A percentile compares a stretch with the other conserved stretches of the same genome.
These are phyloP conservation scores for Pseudohyphozyma bogoriensis DNA, from an alignment of 768 basidiomycete genomes.

Conservation along the genomic window DNA sequence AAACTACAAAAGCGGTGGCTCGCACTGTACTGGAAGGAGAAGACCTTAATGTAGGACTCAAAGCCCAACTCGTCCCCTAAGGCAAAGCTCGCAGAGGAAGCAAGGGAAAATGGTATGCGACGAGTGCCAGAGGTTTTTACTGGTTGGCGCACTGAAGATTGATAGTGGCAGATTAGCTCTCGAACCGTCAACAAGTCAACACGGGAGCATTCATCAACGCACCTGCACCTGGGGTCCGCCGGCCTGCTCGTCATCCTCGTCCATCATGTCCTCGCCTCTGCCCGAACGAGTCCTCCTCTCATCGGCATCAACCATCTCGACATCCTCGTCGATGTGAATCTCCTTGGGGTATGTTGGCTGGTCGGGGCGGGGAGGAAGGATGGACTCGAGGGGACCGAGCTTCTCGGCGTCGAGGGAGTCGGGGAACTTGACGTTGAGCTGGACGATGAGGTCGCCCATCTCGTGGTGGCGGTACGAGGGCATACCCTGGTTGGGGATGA, in stretches of 20 bases:
- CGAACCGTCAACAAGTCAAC: too few species aligned
- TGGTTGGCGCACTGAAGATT: too few species aligned
- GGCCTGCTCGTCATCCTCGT: conserved; percentile 64
- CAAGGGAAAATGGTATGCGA: too few species aligned
- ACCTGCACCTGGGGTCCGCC: conserved; percentile 73
- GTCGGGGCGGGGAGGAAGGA: conserved; percentile 60
- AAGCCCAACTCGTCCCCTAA: too few species aligned
- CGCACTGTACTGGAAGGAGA: too few species aligned
- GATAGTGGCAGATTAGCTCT: too few species aligned
- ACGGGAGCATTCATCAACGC: too few species aligned
- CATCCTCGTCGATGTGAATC: conserved; percentile 66
- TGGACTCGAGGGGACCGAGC: conserved; percentile 67
- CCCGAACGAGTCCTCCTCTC: conserved; percentile 44
- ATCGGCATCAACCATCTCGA: conserved; percentile 58
- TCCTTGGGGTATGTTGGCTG: conserved; percentile 56
- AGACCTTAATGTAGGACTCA: too few species aligned
- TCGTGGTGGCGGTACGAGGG: conserved; percentile 97
- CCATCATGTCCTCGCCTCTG: conserved; percentile 67
- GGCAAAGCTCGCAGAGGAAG: too few species aligned
- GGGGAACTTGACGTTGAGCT: conserved; percentile 79
- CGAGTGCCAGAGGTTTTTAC: too few species aligned
- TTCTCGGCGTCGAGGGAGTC: conserved; percentile 58
- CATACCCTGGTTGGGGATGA: conserved; percentile 93
- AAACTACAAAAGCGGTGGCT: too few species aligned
- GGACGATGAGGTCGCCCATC: conserved; percentile 82